Base-by-base conservation (phyloP, 306 rosid species). In the Urtica urens region DNA sequence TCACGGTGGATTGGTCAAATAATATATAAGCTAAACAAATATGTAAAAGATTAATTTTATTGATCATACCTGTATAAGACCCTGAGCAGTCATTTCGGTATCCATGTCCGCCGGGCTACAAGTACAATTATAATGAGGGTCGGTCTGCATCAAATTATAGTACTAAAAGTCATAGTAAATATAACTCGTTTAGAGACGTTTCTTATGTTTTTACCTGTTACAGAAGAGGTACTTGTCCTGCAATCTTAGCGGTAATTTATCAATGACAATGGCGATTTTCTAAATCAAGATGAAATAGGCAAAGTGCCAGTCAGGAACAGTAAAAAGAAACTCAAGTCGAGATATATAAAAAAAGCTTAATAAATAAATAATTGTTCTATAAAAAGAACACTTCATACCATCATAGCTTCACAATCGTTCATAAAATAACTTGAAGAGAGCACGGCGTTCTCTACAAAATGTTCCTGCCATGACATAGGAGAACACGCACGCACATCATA, bases 241-340 rank as follows among this genome's bases (percentile, higher is more conserved):
- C 75, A 88, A 68, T 35, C 80, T 63, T 43, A 88, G 87, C 46
- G 97, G 95, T 56, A 78, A 58, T 62, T 47, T 77, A 46, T 88
- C 97, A 33, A 84, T 63, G 49, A 88, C 66, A 58, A 87, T 70
- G 27, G 93, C 97, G 46, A 72, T 92, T 77, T 85, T 85, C 95
- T 90, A 52, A 21, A 57, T 34, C 65, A 60, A 35, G 39, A 51
- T 52, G 20, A 38, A 62, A 67, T 26, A 59, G 62, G 53, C 53
- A 75, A n/a, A 50, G 54, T 49, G 13, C 26, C 19, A 53, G 25
- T 34, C 4, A 28, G 6, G 10, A 28, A 10, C 33, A 13, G 10
- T 13, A 46, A 30, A 53, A 46, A 24, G 34, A 54, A 46, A 38
- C 48, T 29, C 49, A 26, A 24, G 29, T 58, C 31, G n/a, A 35